Conservation (phyloP, 75 land plant genomes). For the Chamaecyparis obtusa region DNA sequence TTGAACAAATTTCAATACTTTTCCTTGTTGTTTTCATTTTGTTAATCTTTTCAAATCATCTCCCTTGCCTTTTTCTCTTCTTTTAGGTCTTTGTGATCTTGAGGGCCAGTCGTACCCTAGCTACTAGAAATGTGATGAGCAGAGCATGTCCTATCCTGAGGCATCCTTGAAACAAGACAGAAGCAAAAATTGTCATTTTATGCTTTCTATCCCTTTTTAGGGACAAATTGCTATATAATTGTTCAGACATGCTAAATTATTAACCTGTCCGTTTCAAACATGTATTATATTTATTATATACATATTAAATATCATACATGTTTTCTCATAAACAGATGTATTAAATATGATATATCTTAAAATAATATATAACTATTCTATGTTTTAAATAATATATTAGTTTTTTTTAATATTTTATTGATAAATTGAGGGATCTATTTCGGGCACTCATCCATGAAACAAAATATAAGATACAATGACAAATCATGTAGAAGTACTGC, state of each 20-base stretch:
- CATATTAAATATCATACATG: too few species aligned
- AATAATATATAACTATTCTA: too few species aligned
- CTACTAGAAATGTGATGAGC: not conserved
- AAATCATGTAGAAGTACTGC: too few species aligned
- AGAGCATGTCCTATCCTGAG: not conserved
- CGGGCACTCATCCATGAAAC: too few species aligned
- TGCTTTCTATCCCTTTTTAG: not conserved
- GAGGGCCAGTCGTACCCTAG: not conserved
- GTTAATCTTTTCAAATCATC: not conserved
- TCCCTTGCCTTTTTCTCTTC: not conserved
- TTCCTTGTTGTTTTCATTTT: not conserved
- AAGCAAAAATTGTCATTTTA: not conserved
- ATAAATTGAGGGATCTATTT: too few species aligned
- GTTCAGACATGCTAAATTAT: not conserved
- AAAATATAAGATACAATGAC: too few species aligned
- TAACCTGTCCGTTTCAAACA: not conserved
- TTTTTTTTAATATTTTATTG: too few species aligned
- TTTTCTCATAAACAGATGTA: not conserved
- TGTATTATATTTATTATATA: not conserved
- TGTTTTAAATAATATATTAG: too few species aligned
- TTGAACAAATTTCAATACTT: not conserved
- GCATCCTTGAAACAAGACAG: not conserved
- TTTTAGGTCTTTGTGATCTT: not conserved
- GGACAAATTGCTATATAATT: not conserved
- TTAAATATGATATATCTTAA: too few species aligned